phyloP scores from a whole-genome alignment of 768 basidiomycete genomes.

The Crassisporium funariophilum region DNA sequence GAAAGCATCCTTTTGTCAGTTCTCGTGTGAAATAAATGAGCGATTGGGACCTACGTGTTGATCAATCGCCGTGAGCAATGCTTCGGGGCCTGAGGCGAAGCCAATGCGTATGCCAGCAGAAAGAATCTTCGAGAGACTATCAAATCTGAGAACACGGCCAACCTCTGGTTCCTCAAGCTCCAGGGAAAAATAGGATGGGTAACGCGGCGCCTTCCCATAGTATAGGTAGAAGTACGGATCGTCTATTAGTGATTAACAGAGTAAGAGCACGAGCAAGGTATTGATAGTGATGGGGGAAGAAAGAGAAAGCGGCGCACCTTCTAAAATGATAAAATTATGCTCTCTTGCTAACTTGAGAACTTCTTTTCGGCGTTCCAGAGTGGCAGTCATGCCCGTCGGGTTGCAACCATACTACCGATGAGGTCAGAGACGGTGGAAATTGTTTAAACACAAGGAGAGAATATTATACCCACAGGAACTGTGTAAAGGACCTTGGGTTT shows the following conservation, averaged over 20 bases:
- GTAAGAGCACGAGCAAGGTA: not conserved
- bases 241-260: not conserved
- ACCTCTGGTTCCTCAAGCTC: constrained; percentile 67
- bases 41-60: constrained; percentile 51
- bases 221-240: constrained; percentile 80
- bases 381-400: constrained; percentile 81
- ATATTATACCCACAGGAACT: constrained; percentile 59
- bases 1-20: constrained; percentile 5
- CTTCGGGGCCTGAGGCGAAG: constrained; percentile 74
- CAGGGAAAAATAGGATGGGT: constrained; percentile 80
- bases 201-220: constrained; percentile 61
- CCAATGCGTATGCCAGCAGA: constrained; percentile 81
- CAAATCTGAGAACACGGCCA: constrained; percentile 68
- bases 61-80: constrained; percentile 70
- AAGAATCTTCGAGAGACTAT: constrained; percentile 85
- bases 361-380: constrained; percentile 67
- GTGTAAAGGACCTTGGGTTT: constrained; percentile 84
- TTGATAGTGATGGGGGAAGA: not conserved
- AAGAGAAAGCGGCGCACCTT: constrained; percentile 53
- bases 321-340: constrained; percentile 80
- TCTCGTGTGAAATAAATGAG: constrained; percentile 10
- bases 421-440: not conserved
- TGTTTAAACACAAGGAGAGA: no score
- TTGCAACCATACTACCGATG: constrained; percentile 74
- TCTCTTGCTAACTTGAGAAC: constrained; percentile 71